Evolutionary conservation across 2,329 filamentous ascomycete species (phyloP).

Genomic region (Exophiala alcalophila): DNA sequence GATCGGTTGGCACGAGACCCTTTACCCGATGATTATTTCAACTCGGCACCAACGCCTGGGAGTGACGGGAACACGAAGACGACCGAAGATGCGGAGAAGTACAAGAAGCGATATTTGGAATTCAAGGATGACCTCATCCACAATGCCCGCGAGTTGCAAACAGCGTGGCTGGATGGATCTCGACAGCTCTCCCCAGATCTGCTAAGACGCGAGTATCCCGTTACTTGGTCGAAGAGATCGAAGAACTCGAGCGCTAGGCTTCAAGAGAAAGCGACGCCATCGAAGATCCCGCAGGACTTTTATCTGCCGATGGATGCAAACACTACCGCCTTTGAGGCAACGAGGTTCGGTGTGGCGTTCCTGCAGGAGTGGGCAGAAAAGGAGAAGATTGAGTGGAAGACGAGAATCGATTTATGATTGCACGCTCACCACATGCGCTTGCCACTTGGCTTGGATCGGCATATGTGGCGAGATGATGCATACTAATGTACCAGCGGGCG

Average conservation of each 20-base stretch:
- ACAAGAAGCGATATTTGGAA: slow-evolving; percentile 40
- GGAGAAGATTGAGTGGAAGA: slow-evolving; percentile 46
- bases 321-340: slow-evolving; percentile 44
- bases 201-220: slow-evolving; percentile 42
- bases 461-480: no score
- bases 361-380: slow-evolving; percentile 47
- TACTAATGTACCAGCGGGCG: no score
- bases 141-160: slow-evolving; percentile 42
- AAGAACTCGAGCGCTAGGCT: slow-evolving; percentile 39
- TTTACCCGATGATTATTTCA: slow-evolving; percentile 40
- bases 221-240: slow-evolving; percentile 43
- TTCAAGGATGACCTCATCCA: slow-evolving; percentile 42
- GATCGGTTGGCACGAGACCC: slow-evolving; percentile 43
- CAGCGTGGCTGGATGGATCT: slow-evolving; percentile 44
- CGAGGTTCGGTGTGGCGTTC: slow-evolving; percentile 44
- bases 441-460: no score
- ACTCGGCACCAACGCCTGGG: slow-evolving; percentile 42
- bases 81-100: slow-evolving; percentile 35
- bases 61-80: slow-evolving; percentile 41
- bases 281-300: slow-evolving; percentile 37
- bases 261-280: slow-evolving; percentile 30
- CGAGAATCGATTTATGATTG: slow-evolving; percentile 41
- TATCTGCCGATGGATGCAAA: slow-evolving; percentile 43
- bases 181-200: slow-evolving; percentile 42
- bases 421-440: no score